phyloP scores from a whole-genome alignment of 192 early-diverging fungal species.

The Linnemannia elongata region DNA sequence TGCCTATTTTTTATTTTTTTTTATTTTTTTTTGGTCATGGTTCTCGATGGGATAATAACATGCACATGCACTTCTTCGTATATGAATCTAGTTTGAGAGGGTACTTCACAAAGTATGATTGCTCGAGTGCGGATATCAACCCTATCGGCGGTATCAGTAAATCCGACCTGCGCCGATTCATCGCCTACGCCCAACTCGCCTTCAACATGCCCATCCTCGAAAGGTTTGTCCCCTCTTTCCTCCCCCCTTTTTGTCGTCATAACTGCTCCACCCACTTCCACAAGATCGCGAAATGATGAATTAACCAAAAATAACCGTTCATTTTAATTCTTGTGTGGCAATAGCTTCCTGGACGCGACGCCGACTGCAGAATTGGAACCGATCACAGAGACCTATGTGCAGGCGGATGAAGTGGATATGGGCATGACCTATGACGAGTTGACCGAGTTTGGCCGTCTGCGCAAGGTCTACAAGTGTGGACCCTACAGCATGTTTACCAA shows the following conservation, averaged over 20 bases:
- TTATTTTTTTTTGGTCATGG: neutral
- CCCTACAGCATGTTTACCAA: constrained; percentile 96
- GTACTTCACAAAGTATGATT: constrained; percentile 99
- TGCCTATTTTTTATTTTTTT: neutral
- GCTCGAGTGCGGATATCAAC: constrained; percentile 96
- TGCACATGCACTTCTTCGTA: neutral
- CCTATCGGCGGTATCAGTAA: constrained; percentile 97
- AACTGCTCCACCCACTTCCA: neutral
- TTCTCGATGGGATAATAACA: neutral
- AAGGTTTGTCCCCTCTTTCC: constrained; percentile 51
- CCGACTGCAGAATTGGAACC: constrained; percentile 99
- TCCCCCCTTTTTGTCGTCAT: neutral
- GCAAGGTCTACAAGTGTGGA: constrained; percentile 90
- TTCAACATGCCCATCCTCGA: constrained; percentile 78
- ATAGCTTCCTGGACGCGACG: constrained; percentile 84
- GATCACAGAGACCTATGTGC: constrained; percentile 82
- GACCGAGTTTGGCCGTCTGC: constrained; percentile 89
- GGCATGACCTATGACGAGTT: constrained; percentile 98
- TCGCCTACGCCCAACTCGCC: constrained; percentile 73
- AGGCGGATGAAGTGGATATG: constrained; percentile 97
- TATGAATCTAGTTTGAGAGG: constrained; percentile 79
- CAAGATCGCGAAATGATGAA: neutral
- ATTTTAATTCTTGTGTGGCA: neutral
- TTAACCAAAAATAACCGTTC: neutral
- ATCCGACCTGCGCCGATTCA: constrained; percentile 86